phyloP scores from a whole-genome alignment of 1,284 basidiomycete genomes.

The Takashimella tepidaria region DNA sequence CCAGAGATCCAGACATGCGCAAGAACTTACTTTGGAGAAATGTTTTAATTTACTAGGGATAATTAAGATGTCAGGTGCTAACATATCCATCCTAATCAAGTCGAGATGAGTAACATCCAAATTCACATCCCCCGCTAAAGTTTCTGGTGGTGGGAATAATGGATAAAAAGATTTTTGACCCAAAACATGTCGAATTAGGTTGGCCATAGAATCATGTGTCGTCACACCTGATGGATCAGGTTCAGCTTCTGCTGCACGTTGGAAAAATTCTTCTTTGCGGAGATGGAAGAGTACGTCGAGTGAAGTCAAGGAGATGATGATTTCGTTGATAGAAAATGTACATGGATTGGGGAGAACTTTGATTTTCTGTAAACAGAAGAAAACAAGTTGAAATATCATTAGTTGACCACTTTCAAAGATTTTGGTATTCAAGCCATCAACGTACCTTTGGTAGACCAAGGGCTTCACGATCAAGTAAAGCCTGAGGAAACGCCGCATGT shows the following conservation, averaged over 20 bases:
- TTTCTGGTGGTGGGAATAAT: constrained; percentile 76
- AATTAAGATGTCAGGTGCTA: constrained; percentile 73
- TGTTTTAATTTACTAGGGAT: constrained; percentile 78
- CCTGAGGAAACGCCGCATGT: constrained; percentile 84
- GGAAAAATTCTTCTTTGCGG: constrained; percentile 74
- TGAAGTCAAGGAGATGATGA: constrained; percentile 71
- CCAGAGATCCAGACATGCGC: neutral
- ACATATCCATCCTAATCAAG: constrained; percentile 45
- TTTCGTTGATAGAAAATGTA: constrained; percentile 75
- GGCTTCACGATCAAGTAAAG: constrained; percentile 55
- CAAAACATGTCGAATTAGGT: constrained; percentile 71
- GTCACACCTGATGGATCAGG: constrained; percentile 53
- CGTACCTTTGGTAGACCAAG: constrained; percentile 49
- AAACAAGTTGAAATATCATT: neutral
- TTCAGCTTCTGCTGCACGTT: constrained; percentile 63
- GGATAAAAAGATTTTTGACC: constrained; percentile 94
- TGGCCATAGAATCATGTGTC: constrained; percentile 65
- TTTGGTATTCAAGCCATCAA: neutral
- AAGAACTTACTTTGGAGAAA: constrained; percentile 65
- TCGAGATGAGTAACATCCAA: constrained; percentile 71
- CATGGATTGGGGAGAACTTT: constrained; percentile 81
- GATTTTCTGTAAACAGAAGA: constrained; percentile 55
- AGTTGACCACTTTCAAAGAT: neutral
- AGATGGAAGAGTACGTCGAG: constrained; percentile 87
- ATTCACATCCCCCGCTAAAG: constrained; percentile 71